A percentile compares a stretch with the other conserved stretches of the same genome.
Conservation (phyloP, 2,329 filamentous ascomycete species). For the Lecanosticta acicola region DNA sequence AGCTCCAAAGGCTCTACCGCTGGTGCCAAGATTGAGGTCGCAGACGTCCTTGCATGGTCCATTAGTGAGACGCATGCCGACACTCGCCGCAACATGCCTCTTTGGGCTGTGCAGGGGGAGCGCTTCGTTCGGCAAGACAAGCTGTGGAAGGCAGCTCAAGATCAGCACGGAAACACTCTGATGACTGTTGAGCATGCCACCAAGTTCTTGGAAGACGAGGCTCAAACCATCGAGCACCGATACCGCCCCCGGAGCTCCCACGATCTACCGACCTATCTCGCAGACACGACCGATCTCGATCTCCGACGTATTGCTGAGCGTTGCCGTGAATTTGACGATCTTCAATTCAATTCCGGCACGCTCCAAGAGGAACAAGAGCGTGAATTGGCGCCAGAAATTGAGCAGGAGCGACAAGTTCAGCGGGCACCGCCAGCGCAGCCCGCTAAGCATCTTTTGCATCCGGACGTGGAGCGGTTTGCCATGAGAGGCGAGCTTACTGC, state of each 20-base stretch:
- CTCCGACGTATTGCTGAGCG: slow-evolving; percentile 26
- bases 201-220: slow-evolving; percentile 53
- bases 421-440: slow-evolving; percentile 41
- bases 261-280: slow-evolving; percentile 3
- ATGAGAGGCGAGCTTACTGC: slow-evolving; percentile 32
- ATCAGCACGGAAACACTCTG: slow-evolving; percentile 7
- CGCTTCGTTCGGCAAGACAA: slow-evolving; percentile 37
- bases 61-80: slow-evolving; percentile 54
- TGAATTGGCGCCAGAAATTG: slow-evolving; percentile 59
- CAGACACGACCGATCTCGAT: slow-evolving; percentile 14
- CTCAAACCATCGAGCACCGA: slow-evolving; percentile 46
- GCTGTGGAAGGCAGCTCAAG: slow-evolving; percentile 32
- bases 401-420: slow-evolving; percentile 53
- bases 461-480: slow-evolving; percentile 40
- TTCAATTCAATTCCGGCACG: slow-evolving; percentile 23
- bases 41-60: slow-evolving; percentile 55
- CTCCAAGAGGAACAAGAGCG: slow-evolving; percentile 64
- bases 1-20: neutral
- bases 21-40: slow-evolving; percentile 39
- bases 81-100: slow-evolving; percentile 45
- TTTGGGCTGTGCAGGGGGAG: slow-evolving; percentile 58
- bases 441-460: slow-evolving; percentile 40
- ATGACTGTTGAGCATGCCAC: slow-evolving; percentile 31
- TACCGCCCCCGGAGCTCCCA: slow-evolving; percentile 35
- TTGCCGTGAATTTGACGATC: slow-evolving; percentile 19